Conservation (phyloP, 2,329 filamentous ascomycete genomes). For the Diaporthe batatas region DNA sequence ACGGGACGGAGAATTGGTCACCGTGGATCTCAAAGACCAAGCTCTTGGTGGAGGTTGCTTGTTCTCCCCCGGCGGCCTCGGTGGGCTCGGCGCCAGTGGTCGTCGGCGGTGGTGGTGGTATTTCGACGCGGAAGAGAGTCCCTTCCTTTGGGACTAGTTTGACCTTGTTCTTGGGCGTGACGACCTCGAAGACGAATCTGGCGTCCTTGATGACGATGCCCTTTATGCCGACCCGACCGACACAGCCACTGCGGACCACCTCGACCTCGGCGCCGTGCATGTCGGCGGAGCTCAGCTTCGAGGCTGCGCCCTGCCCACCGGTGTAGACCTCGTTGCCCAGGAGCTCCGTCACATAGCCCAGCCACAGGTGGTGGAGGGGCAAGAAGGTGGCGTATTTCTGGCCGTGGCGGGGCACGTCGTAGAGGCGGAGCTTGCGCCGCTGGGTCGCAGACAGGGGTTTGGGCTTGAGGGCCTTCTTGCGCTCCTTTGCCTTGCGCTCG, state of each 20-base stretch:
- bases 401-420: conserved; percentile 78
- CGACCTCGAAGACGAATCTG: conserved; percentile 86
- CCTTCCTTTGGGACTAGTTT: conserved; percentile 92
- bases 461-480: conserved; percentile 63
- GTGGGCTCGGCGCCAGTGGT: conserved; percentile 45
- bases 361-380: conserved; percentile 84
- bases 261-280: conserved; percentile 89
- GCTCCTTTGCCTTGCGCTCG: conserved; percentile 60
- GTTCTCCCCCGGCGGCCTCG: conserved; percentile 42
- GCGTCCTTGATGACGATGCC: conserved; percentile 93
- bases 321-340: conserved; percentile 72
- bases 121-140: conserved; percentile 83
- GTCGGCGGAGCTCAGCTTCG: conserved; percentile 86
- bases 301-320: conserved; percentile 72
- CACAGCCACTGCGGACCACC: conserved; percentile 85
- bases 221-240: conserved; percentile 82
- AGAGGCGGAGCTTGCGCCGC: conserved; percentile 79
- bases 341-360: conserved; percentile 86
- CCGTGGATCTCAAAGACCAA: conserved; percentile 89
- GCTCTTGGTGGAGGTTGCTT: conserved; percentile 39
- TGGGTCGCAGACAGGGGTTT: conserved; percentile 84
- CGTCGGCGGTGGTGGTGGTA: conserved; percentile 64
- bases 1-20: conserved; percentile 85
- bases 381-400: conserved; percentile 82
- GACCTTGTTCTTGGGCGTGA: conserved; percentile 77